A percentile compares a stretch with the other conserved stretches of the same genome.
Conservation (phyloP, 768 basidiomycete genomes). For the Kwoniella sp. region DNA sequence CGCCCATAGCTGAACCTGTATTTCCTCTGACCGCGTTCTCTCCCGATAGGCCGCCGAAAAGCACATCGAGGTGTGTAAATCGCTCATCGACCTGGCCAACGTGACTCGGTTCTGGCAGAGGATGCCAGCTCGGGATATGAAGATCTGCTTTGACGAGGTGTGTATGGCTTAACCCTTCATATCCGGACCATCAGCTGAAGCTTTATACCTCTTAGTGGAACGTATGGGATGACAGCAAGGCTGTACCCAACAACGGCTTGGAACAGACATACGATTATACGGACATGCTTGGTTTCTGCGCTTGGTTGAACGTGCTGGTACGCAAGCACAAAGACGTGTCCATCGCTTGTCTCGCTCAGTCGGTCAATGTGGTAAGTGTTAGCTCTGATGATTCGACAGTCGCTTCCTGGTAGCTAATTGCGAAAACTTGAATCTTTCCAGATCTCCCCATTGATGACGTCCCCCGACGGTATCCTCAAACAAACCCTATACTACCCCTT, state of each 20-base stretch:
- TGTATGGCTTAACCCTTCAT: background rate
- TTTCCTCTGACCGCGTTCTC: too few species aligned
- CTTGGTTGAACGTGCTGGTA: conserved; percentile 68
- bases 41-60: conserved; percentile 62
- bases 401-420: background rate
- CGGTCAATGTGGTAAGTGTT: conserved; percentile 55
- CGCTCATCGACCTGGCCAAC: conserved; percentile 62
- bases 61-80: conserved; percentile 61
- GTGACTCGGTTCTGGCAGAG: conserved; percentile 31
- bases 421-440: conserved; percentile 42
- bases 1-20: too few species aligned
- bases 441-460: conserved; percentile 59
- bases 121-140: conserved; percentile 39
- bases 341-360: conserved; percentile 68
- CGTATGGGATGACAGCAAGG: conserved; percentile 59
- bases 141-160: conserved; percentile 61
- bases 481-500: conserved; percentile 52
- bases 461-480: conserved; percentile 10
- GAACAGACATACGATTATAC: conserved; percentile 65
- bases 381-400: background rate
- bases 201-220: conserved; percentile 58
- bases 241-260: conserved; percentile 61
- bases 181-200: background rate
- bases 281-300: conserved; percentile 64
- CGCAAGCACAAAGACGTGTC: conserved; percentile 66